phyloP scores from a whole-genome alignment of 2,329 filamentous ascomycete genomes.

The Phoma herbarum region DNA sequence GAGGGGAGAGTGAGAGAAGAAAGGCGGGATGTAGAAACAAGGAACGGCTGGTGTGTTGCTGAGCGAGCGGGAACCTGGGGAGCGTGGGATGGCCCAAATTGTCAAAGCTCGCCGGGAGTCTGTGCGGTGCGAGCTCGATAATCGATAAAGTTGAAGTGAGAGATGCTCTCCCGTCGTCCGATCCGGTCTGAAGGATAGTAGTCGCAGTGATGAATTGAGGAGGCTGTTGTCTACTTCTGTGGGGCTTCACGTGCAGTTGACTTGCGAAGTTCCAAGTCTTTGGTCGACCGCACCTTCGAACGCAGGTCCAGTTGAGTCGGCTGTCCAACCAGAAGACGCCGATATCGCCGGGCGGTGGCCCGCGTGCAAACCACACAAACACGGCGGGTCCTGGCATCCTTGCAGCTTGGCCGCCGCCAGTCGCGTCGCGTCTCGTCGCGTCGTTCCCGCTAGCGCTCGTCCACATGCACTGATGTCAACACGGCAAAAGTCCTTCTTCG shows the following conservation, averaged over 20 bases:
- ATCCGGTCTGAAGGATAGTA: neutral
- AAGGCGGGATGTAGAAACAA: conserved; percentile 20
- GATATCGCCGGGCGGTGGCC: conserved; percentile 8
- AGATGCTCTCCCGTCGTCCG: neutral
- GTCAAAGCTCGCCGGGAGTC: conserved; percentile 9
- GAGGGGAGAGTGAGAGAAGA: conserved; percentile 16
- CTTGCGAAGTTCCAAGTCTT: neutral
- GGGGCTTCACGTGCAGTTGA: neutral
- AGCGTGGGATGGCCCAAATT: conserved; percentile 40
- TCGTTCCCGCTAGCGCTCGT: conserved; percentile 5
- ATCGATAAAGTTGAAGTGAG: neutral
- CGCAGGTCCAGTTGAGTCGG: neutral
- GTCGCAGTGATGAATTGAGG: neutral
- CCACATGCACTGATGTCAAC: conserved; percentile 51
- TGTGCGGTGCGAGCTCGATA: neutral
- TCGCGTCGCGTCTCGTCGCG: conserved; percentile 19
- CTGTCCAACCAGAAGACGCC: conserved; percentile 16
- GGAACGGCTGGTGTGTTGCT: conserved; percentile 26
- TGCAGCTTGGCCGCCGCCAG: neutral
- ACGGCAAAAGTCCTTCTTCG: conserved; percentile 62
- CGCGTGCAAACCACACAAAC: conserved; percentile 28
- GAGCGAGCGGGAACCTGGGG: conserved; percentile 35
- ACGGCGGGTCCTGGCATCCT: neutral
- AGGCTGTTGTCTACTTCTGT: neutral
- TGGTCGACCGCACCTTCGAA: neutral